phyloP scores from a whole-genome alignment of 768 basidiomycete species.

The Lactarius hengduanensis region DNA sequence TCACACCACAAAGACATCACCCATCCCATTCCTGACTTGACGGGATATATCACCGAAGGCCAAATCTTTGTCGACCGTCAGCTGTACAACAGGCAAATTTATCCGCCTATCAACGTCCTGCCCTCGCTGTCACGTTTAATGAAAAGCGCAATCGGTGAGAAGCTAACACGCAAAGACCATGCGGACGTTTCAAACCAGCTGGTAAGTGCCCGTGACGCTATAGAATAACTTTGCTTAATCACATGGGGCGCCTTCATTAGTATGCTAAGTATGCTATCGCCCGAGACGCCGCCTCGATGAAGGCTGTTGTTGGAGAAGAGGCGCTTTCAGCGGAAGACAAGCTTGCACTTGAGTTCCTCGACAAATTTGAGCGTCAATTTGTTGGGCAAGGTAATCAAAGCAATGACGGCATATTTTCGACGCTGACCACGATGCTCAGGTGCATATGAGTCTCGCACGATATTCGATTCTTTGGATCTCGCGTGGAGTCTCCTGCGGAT shows the following conservation, averaged over 20 bases:
- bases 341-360: constrained; percentile 93
- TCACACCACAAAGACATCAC: constrained; percentile 75
- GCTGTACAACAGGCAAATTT: constrained; percentile 94
- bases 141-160: constrained; percentile 99
- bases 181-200: constrained; percentile 99
- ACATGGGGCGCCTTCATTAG: constrained; percentile 41
- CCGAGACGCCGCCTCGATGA: constrained; percentile 96
- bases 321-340: constrained; percentile 94
- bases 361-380: constrained; percentile 96
- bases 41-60: constrained; percentile 99
- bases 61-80: constrained; percentile 99
- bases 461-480: constrained; percentile 96
- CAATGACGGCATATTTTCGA: not conserved
- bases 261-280: constrained; percentile 99
- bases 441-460: constrained; percentile 90
- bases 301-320: constrained; percentile 99
- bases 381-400: constrained; percentile 81
- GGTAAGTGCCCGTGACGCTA: constrained; percentile 46
- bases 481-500: constrained; percentile 96
- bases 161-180: constrained; percentile 96
- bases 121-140: constrained; percentile 98
- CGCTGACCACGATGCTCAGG: constrained; percentile 46
- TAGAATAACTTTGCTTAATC: constrained; percentile 24
- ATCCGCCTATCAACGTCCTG: constrained; percentile 98
- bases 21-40: constrained; percentile 99